Evolutionary conservation across 176 grass and related monocot genomes (phyloP).

Genomic region (Themeda triandra): DNA sequence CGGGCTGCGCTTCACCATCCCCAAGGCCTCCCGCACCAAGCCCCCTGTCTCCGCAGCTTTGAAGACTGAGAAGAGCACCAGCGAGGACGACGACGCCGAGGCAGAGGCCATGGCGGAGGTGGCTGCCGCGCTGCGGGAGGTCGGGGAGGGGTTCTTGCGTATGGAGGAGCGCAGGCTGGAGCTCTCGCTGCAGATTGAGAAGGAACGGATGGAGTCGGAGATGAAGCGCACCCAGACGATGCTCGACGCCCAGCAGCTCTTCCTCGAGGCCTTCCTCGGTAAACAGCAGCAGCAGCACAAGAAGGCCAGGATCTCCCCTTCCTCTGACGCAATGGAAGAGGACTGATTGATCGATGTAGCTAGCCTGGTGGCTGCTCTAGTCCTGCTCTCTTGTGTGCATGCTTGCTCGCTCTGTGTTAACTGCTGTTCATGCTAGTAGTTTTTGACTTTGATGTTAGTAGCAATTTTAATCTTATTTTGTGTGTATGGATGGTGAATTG

Average conservation of each 20-base stretch:
- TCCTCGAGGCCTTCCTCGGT: conserved; percentile 70
- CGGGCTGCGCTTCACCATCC: conserved; percentile 80
- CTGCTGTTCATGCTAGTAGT: conserved; percentile 2
- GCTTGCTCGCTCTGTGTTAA: conserved; percentile 29
- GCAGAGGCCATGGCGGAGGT: conserved; percentile 63
- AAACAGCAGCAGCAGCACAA: conserved; percentile 58
- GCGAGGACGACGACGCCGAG: conserved; percentile 41
- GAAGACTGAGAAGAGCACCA: conserved; percentile 19
- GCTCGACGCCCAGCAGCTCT: conserved; percentile 75
- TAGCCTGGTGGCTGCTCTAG: no score
- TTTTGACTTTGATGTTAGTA: conserved; percentile 28
- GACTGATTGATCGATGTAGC: conserved; percentile 15
- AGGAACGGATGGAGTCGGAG: conserved; percentile 82
- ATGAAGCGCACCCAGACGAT: conserved; percentile 92
- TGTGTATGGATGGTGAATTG: conserved; percentile 21
- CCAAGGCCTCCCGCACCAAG: conserved; percentile 70
- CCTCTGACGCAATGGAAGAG: conserved; percentile 45
- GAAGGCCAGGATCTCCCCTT: conserved; percentile 42
- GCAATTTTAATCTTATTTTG: background rate
- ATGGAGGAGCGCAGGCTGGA: conserved; percentile 93
- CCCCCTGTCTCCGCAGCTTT: background rate
- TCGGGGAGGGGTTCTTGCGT: conserved; percentile 75
- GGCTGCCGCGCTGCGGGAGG: conserved; percentile 53
- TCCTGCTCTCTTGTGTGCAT: conserved; percentile 5
- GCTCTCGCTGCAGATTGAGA: conserved; percentile 80